Conservation (phyloP, 139 green algal species). For the Auxenochlorella protothecoides region DNA sequence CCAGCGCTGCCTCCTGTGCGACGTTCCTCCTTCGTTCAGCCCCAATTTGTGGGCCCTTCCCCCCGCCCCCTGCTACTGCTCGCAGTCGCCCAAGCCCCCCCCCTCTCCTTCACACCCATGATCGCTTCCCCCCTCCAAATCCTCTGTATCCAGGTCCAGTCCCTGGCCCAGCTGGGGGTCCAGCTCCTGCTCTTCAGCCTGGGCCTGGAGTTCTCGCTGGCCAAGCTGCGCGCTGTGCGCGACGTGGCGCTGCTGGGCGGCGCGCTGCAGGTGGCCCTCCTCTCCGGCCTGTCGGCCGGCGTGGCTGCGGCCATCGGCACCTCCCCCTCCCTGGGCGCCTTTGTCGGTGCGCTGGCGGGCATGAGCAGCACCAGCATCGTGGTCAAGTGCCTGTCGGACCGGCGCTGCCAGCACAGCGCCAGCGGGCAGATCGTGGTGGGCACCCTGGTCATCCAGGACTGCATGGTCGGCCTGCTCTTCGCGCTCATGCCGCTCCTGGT, state of each 20-base stretch:
- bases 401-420: constrained; percentile 28
- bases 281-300: constrained; percentile 21
- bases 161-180: constrained; percentile 88
- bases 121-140: no score
- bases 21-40: not conserved
- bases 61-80: no score
- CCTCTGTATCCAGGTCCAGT: constrained; percentile 57
- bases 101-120: no score
- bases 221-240: constrained; percentile 69
- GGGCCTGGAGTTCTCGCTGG: constrained; percentile 81
- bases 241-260: constrained; percentile 65
- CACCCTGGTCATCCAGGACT: constrained; percentile 86
- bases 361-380: constrained; percentile 81
- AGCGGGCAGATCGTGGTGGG: constrained; percentile 86
- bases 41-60: not conserved
- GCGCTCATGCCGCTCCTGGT: constrained; percentile 80
- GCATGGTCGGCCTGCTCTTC: constrained; percentile 87
- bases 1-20: not conserved
- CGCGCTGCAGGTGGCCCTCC: constrained; percentile 29
- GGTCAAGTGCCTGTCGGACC: constrained; percentile 75
- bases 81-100: no score
- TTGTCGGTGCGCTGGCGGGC: constrained; percentile 80
- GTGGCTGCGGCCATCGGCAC: constrained; percentile 28
- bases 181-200: constrained; percentile 91
- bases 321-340: constrained; percentile 54